Conservation (phyloP, 257 asterid genomes). For the Ajuga chamaepitys region DNA sequence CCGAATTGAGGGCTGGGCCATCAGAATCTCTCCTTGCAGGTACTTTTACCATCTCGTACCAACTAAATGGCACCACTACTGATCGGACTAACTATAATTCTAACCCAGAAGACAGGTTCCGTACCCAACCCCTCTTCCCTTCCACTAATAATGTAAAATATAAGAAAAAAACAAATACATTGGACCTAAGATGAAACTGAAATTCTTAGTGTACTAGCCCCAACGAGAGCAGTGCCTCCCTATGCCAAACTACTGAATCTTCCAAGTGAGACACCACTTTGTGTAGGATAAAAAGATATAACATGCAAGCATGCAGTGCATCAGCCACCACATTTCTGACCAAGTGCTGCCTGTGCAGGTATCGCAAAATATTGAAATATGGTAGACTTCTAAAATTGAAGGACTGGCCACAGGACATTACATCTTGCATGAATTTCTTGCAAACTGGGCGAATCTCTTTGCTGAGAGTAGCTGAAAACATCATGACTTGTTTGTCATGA, state of each 20-base stretch:
- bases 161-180: not conserved
- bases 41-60: constrained; percentile 22
- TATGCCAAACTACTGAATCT: constrained; percentile 14
- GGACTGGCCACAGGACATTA: constrained; percentile 77
- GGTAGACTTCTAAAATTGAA: constrained; percentile 48
- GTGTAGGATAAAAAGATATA: constrained; percentile 24
- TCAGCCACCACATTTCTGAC: constrained; percentile 44
- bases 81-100: constrained; percentile 16
- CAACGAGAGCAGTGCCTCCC: constrained; percentile 6
- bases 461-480: constrained; percentile 96
- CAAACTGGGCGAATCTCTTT: constrained; percentile 93
- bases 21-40: constrained; percentile 42
- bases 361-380: constrained; percentile 44
- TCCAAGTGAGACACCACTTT: constrained; percentile 19
- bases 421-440: constrained; percentile 97
- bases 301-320: constrained; percentile 38
- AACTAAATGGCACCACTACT: constrained; percentile 19
- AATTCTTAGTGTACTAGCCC: constrained; percentile 8
- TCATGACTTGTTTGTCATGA: constrained; percentile 94
- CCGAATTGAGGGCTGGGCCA: constrained; percentile 37
- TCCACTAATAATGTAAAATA: not conserved
- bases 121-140: constrained; percentile 1
- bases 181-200: not conserved
- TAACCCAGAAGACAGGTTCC: constrained; percentile 4
- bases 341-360: constrained; percentile 28